Conservation (phyloP, 139 green algal genomes). For the Trebouxia sp. region DNA sequence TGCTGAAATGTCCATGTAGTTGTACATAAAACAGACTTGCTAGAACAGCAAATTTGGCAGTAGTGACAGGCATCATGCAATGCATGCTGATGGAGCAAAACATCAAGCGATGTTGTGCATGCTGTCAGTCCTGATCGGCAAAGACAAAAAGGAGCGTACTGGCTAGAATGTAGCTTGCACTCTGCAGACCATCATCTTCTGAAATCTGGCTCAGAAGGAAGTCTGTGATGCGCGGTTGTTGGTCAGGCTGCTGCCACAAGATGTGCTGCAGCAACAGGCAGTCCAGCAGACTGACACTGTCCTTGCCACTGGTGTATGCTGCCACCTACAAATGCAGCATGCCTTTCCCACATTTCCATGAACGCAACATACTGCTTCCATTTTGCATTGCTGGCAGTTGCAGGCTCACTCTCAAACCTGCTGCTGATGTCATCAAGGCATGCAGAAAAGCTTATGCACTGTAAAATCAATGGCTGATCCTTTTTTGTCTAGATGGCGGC, state of each 20-base stretch:
- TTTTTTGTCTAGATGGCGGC: no score
- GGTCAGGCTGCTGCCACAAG: constrained; percentile 81
- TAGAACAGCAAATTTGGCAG: no score
- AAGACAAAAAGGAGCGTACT: background rate
- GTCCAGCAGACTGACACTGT: constrained; percentile 73
- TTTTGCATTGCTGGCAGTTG: no score
- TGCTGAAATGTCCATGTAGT: background rate
- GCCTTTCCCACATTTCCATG: background rate
- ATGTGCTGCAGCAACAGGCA: constrained; percentile 89
- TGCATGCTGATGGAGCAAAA: no score
- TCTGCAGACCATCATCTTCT: constrained; percentile 65
- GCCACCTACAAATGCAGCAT: constrained; percentile 58
- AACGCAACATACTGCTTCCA: background rate
- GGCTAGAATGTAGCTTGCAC: constrained; percentile 25
- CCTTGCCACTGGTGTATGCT: constrained; percentile 78
- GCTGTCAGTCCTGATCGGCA: background rate
- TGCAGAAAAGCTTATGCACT: no score
- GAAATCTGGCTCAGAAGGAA: constrained; percentile 78
- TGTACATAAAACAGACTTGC: no score
- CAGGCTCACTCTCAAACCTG: no score
- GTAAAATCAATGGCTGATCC: no score
- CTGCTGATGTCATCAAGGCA: no score
- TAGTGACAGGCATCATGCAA: no score
- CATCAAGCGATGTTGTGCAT: background rate
- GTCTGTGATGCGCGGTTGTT: constrained; percentile 74